These are phyloP conservation scores for Aphanomyces invadans DNA, from an alignment of 352 stramenopile genomes.

Conservation along the genomic window DNA sequence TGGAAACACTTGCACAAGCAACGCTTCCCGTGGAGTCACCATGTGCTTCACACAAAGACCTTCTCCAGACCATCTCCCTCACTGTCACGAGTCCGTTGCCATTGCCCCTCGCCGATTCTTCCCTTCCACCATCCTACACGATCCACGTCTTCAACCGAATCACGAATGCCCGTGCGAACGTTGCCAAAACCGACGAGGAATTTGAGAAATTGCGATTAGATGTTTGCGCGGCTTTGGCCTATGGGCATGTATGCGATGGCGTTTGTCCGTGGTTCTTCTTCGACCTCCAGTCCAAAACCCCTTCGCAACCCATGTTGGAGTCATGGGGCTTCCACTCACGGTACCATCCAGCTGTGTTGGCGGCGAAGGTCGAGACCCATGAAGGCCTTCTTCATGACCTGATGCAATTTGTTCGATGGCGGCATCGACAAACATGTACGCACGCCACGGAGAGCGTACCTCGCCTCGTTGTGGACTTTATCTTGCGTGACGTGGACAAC, in stretches of 20 bases:
- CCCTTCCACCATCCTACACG: not conserved
- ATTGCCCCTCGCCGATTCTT: not conserved
- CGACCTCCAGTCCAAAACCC: conserved; percentile 6
- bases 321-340: not conserved
- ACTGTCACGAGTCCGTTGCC: not conserved
- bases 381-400: conserved; percentile 4
- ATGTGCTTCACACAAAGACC: not conserved
- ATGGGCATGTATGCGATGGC: conserved; percentile 10
- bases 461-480: conserved; percentile 2
- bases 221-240: not conserved
- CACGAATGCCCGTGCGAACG: not conserved
- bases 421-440: not conserved
- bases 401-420: conserved; percentile 4
- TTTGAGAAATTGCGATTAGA: not conserved
- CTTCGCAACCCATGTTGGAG: conserved; percentile 7
- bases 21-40: not conserved
- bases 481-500: conserved; percentile 1
- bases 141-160: not conserved
- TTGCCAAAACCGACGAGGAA: not conserved
- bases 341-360: not conserved
- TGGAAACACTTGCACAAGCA: too few species aligned
- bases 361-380: not conserved
- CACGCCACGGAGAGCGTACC: not conserved
- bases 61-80: not conserved
- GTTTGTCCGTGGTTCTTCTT: conserved; percentile 22